Conservation (phyloP, 2,329 filamentous ascomycete genomes). For the Taxawa tesnikishii region DNA sequence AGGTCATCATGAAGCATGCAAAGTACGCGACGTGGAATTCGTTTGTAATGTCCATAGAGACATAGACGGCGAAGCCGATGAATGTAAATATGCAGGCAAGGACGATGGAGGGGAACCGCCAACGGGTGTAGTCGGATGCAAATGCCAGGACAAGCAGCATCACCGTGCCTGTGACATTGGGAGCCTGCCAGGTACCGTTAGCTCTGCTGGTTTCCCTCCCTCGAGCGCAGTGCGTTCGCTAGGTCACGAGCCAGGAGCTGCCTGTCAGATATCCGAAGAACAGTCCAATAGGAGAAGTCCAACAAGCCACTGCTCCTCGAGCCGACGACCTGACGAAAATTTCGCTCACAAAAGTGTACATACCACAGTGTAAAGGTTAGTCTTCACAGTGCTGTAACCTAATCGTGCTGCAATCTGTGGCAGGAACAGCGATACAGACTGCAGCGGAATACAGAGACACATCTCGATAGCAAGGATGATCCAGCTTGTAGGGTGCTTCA, state of each 20-base stretch:
- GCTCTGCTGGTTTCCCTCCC: too few species aligned
- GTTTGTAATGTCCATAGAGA: slow-evolving; percentile 49
- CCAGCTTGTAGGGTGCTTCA: slow-evolving; percentile 42
- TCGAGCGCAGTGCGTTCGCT: too few species aligned
- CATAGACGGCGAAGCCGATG: slow-evolving; percentile 67
- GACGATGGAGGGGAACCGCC: slow-evolving; percentile 63
- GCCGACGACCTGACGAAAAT: too few species aligned
- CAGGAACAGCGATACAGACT: slow-evolving; percentile 44
- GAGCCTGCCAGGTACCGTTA: slow-evolving; percentile 36
- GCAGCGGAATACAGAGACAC: slow-evolving; percentile 46
- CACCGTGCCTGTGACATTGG: slow-evolving; percentile 61
- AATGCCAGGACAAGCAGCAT: slow-evolving; percentile 65
- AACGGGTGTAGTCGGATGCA: slow-evolving; percentile 50
- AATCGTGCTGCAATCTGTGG: slow-evolving; percentile 45
- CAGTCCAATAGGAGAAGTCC: too few species aligned
- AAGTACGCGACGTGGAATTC: slow-evolving; percentile 60
- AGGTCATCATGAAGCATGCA: slow-evolving; percentile 72
- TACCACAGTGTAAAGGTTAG: slow-evolving; percentile 64
- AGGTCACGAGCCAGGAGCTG: too few species aligned
- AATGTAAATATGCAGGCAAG: slow-evolving; percentile 64
- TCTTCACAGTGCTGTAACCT: slow-evolving; percentile 46
- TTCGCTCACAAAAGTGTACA: too few species aligned
- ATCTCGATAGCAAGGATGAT: slow-evolving; percentile 44
- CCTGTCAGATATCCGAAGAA: too few species aligned
- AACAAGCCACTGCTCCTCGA: not conserved